Evolutionary conservation across 176 grass and related monocot genomes (phyloP).

Genomic region (Carex myosuroides): DNA sequence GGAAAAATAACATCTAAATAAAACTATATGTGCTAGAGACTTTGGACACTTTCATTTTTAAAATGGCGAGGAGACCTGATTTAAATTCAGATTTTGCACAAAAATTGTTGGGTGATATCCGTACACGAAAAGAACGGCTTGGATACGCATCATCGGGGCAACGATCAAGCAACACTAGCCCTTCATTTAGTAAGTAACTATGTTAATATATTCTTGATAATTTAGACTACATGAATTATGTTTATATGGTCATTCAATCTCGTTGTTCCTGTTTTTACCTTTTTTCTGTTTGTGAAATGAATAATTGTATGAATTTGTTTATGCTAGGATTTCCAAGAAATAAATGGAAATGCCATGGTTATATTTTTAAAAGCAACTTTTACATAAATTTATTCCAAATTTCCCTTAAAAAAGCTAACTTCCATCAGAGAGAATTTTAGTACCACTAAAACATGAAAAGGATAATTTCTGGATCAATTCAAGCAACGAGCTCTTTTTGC

Average conservation of each 20-base stretch:
- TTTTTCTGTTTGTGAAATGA: background rate
- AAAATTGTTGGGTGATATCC: constrained; percentile 84
- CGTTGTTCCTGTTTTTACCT: background rate
- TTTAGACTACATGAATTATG: background rate
- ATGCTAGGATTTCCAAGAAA: background rate
- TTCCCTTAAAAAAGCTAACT: background rate
- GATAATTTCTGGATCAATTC: background rate
- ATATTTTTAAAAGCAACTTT: background rate
- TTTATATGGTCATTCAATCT: background rate
- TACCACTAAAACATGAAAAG: background rate
- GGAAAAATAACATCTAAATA: constrained; percentile 24
- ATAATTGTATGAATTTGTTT: background rate
- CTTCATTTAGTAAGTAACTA: constrained; percentile 19
- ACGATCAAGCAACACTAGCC: background rate
- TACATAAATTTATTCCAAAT: background rate
- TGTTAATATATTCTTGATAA: background rate
- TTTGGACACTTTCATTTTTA: background rate
- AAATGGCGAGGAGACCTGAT: constrained; percentile 49
- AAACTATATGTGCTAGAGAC: background rate
- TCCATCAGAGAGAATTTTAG: background rate
- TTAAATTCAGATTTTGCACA: constrained; percentile 77
- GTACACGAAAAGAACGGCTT: constrained; percentile 63
- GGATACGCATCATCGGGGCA: constrained; percentile 39
- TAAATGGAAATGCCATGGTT: background rate
- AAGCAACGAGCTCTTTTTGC: background rate